Evolutionary conservation across 352 stramenopile species (phyloP).

Genomic region (Phytophthora brassicae): DNA sequence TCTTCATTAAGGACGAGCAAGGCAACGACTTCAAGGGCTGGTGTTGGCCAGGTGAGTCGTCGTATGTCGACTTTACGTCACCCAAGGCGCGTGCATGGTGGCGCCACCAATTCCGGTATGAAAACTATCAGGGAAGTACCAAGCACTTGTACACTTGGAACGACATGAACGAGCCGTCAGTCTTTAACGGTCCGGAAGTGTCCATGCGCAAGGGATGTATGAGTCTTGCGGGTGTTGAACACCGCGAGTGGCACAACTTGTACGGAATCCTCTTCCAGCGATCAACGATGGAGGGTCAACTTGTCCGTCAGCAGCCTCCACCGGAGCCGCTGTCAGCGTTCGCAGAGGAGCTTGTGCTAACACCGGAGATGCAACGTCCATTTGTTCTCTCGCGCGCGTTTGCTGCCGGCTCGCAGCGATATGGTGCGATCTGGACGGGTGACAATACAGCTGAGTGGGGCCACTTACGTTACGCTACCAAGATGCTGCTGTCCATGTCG

Average conservation of each 20-base stretch:
- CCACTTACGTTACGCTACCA: slow-evolving; percentile 94
- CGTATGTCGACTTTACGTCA: slow-evolving; percentile 98
- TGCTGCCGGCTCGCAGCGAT: slow-evolving; percentile 97
- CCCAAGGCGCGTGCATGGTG: slow-evolving; percentile 95
- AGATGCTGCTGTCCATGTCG: slow-evolving; percentile 98
- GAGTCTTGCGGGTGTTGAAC: slow-evolving; percentile 94
- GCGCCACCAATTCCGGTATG: slow-evolving; percentile 94
- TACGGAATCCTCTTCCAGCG: slow-evolving; percentile 98
- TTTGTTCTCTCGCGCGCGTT: slow-evolving; percentile 98
- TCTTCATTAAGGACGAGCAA: slow-evolving; percentile 97
- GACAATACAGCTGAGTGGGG: slow-evolving; percentile 97
- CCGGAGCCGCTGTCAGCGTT: slow-evolving; percentile 40
- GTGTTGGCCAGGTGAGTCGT: slow-evolving; percentile 99
- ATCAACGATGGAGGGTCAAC: slow-evolving; percentile 93
- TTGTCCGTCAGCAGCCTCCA: slow-evolving; percentile 67
- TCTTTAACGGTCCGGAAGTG: slow-evolving; percentile 99
- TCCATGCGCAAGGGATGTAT: slow-evolving; percentile 95
- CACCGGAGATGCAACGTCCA: slow-evolving; percentile 79
- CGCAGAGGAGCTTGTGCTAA: slow-evolving; percentile 40
- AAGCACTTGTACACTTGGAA: slow-evolving; percentile 98
- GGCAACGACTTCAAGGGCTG: slow-evolving; percentile 98
- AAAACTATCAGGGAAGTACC: slow-evolving; percentile 94
- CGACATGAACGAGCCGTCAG: slow-evolving; percentile 99
- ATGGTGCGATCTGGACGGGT: slow-evolving; percentile 98
- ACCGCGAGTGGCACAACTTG: slow-evolving; percentile 99